Conservation (phyloP, 139 green algal genomes). For the Tetraselmis striata region DNA sequence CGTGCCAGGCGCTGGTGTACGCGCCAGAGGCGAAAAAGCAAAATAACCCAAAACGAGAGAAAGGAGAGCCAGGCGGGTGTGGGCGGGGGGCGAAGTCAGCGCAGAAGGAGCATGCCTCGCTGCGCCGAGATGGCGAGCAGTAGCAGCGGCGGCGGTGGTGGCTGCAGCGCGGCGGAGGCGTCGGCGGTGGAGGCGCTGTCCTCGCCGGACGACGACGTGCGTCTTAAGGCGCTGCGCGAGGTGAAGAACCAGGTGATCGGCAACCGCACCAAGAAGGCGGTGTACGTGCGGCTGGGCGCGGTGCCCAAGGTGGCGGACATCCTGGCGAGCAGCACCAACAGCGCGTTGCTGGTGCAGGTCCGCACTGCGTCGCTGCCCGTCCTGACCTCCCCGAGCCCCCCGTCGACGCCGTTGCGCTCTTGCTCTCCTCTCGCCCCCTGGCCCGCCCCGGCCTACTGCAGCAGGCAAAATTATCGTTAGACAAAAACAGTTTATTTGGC, state of each 20-base stretch:
- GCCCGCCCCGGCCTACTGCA: too few relatives aligned
- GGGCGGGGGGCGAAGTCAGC: too few relatives aligned
- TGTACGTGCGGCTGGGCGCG: constrained; percentile 51
- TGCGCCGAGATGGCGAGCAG: background rate
- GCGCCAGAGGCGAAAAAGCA: too few relatives aligned
- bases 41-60: too few relatives aligned
- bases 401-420: constrained; percentile 19
- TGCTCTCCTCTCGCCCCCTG: too few relatives aligned
- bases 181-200: constrained; percentile 16
- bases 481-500: too few relatives aligned
- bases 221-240: constrained; percentile 41
- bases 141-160: background rate
- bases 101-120: background rate
- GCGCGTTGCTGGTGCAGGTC: constrained; percentile 35
- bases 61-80: too few relatives aligned
- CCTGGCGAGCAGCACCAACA: constrained; percentile 32
- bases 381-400: too few relatives aligned
- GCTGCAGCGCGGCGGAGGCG: background rate
- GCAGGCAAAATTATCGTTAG: too few relatives aligned
- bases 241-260: constrained; percentile 71
- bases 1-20: too few relatives aligned
- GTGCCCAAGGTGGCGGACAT: constrained; percentile 46
- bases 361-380: too few relatives aligned
- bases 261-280: constrained; percentile 56
- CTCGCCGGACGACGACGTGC: constrained; percentile 18